Evolutionary conservation across 441 rosid species (phyloP).

Genomic region (Pelargonium cotyledonis): DNA sequence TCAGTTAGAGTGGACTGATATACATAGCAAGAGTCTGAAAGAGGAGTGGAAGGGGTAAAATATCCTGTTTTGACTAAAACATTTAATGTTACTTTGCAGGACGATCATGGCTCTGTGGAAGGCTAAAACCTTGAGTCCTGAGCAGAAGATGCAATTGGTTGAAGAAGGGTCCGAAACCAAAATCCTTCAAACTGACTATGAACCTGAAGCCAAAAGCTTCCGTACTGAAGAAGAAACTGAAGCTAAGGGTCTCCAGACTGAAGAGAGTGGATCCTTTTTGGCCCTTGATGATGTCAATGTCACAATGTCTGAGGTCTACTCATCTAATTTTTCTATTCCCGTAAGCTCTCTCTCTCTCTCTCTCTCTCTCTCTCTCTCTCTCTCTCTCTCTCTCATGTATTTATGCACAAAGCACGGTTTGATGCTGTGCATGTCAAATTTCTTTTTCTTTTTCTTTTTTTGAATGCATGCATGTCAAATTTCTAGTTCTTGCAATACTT

Average conservation of each 20-base stretch:
- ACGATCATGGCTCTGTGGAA: conserved; percentile 96
- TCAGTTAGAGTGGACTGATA: no score
- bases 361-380: no score
- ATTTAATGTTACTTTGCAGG: conserved; percentile 31
- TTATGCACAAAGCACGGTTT: no score
- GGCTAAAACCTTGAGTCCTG: conserved; percentile 84
- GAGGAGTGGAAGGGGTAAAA: no score
- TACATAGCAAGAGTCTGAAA: no score
- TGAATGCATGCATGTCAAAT: no score
- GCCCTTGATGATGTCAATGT: conserved; percentile 67
- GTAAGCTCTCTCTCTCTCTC: conserved; percentile 38
- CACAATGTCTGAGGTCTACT: conserved; percentile 58
- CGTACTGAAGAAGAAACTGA: conserved; percentile 60
- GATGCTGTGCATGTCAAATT: no score
- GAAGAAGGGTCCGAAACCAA: conserved; percentile 28
- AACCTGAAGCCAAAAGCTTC: background rate
- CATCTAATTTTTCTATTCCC: conserved; percentile 52
- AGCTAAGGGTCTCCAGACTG: conserved; percentile 51
- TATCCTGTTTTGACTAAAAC: background rate
- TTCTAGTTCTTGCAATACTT: background rate
- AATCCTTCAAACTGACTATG: background rate
- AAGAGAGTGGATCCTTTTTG: conserved; percentile 71
- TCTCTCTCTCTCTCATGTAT: background rate
- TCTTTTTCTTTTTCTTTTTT: no score
- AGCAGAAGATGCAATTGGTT: conserved; percentile 79